phyloP scores from a whole-genome alignment of 257 asterid genomes.

The Salvia rosmarinus region DNA sequence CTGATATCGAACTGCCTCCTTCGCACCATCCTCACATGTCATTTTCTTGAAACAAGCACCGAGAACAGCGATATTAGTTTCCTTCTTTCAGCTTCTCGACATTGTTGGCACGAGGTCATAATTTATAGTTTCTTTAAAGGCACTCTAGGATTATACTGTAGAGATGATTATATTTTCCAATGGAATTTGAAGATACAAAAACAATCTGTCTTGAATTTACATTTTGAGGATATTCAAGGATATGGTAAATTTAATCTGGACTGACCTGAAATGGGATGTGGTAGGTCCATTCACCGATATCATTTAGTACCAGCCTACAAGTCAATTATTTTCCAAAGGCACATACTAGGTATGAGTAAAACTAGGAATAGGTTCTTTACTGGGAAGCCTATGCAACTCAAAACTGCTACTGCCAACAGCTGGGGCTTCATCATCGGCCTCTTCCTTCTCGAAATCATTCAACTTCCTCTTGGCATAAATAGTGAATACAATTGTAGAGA shows the following conservation, averaged over 20 bases:
- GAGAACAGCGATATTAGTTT: conserved; percentile 1
- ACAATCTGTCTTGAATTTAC: conserved; percentile 9
- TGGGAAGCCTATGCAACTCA: conserved; percentile 71
- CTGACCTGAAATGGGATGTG: not conserved
- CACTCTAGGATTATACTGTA: not conserved
- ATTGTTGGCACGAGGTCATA: not conserved
- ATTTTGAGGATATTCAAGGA: not conserved
- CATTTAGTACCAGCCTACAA: not conserved
- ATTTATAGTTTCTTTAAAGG: not conserved
- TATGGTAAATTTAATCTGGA: not conserved
- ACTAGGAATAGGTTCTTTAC: conserved; percentile 33
- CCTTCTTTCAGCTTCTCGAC: conserved; percentile 19
- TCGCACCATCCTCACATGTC: conserved; percentile 27
- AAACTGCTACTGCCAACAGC: conserved; percentile 24
- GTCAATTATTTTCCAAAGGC: not conserved
- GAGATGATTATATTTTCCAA: conserved; percentile 1
- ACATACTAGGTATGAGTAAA: conserved; percentile 23
- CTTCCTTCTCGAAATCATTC: conserved; percentile 59
- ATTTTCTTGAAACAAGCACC: conserved; percentile 25
- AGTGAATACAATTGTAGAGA: conserved; percentile 65
- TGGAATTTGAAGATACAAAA: not conserved
- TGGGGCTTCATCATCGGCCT: conserved; percentile 41
- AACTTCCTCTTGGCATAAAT: conserved; percentile 67
- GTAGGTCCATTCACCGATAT: not conserved
- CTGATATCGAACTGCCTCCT: conserved; percentile 50